Evolutionary conservation across 1,284 basidiomycete genomes (phyloP).

Genomic region (Ustilago loliicola): DNA sequence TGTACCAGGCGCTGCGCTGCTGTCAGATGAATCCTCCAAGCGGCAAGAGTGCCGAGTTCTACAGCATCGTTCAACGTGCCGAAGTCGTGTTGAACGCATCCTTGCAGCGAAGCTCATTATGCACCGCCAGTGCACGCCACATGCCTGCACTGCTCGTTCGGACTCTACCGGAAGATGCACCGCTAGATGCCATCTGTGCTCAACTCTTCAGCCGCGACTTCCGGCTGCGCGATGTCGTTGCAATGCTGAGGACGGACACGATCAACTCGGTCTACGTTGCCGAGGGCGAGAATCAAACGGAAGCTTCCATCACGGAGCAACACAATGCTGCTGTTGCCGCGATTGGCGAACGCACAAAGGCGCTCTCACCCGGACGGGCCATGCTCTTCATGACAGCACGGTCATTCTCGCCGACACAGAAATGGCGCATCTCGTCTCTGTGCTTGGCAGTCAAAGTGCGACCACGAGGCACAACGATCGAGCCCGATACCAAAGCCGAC

Average conservation of each 20-base stretch:
- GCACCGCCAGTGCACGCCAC: constrained; percentile 15
- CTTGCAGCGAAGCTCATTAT: constrained; percentile 15
- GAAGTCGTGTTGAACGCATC: constrained; percentile 75
- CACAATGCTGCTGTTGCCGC: constrained; percentile 39
- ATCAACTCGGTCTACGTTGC: constrained; percentile 50
- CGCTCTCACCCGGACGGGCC: constrained; percentile 60
- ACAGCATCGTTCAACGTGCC: constrained; percentile 81
- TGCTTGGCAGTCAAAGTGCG: constrained; percentile 56
- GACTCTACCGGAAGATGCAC: constrained; percentile 43
- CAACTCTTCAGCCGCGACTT: constrained; percentile 62
- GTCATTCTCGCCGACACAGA: constrained; percentile 53
- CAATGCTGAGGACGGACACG: constrained; percentile 61
- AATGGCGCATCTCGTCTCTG: constrained; percentile 60
- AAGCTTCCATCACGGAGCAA: constrained; percentile 48
- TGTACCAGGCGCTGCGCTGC: constrained; percentile 84
- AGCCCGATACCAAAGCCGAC: constrained; percentile 50
- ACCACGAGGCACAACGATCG: constrained; percentile 48
- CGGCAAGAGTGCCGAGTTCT: constrained; percentile 80
- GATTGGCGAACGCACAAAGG: constrained; percentile 62
- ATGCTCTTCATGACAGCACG: constrained; percentile 64
- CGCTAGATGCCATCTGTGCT: constrained; percentile 61
- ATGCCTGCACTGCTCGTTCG: constrained; percentile 22
- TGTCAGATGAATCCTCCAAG: constrained; percentile 83
- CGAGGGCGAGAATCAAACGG: constrained; percentile 51
- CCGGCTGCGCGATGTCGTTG: constrained; percentile 63